Evolutionary conservation across 1,139 yeast genomes (phyloP).

Genomic region (Pichia sp.): DNA sequence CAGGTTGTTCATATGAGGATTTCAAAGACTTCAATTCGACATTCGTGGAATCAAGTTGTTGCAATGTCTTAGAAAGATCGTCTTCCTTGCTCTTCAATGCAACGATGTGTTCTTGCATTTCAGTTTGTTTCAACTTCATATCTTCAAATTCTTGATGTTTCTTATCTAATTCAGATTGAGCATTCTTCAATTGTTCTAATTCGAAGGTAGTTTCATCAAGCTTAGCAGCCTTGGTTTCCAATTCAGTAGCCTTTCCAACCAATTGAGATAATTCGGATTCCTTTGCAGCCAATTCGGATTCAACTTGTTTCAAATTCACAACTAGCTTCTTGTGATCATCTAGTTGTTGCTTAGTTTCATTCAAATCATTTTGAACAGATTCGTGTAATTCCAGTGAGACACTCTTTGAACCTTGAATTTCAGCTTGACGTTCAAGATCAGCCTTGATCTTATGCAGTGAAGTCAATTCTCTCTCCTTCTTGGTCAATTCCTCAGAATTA

Average conservation of each 20-base stretch:
- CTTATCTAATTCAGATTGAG: slow-evolving; percentile 6
- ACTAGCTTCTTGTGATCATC: slow-evolving; percentile 1
- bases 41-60: slow-evolving; percentile 5
- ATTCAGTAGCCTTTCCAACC: not conserved
- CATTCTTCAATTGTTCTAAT: slow-evolving; percentile 4
- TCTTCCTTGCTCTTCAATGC: slow-evolving; percentile 1
- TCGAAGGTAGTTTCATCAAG: slow-evolving; percentile 11
- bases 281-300: not conserved
- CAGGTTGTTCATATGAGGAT: slow-evolving; percentile 27
- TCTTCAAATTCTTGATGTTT: slow-evolving; percentile 6
- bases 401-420: slow-evolving; percentile 15
- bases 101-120: slow-evolving; percentile 4
- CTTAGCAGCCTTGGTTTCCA: slow-evolving; percentile 12
- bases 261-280: slow-evolving; percentile 7
- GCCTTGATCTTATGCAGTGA: slow-evolving; percentile 12
- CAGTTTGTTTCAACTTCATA: not conserved
- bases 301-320: slow-evolving; percentile 4
- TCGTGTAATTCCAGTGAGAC: slow-evolving; percentile 19
- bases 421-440: slow-evolving; percentile 17
- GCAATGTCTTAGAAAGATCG: slow-evolving; percentile 2
- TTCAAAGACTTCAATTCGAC: slow-evolving; percentile 13
- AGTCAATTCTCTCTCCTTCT: slow-evolving; percentile 16
- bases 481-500: slow-evolving; percentile 10
- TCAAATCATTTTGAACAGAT: slow-evolving; percentile 14
- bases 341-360: slow-evolving; percentile 10